phyloP scores from a whole-genome alignment of 192 early-diverging fungal species.

The Mortierella hygrophila region DNA sequence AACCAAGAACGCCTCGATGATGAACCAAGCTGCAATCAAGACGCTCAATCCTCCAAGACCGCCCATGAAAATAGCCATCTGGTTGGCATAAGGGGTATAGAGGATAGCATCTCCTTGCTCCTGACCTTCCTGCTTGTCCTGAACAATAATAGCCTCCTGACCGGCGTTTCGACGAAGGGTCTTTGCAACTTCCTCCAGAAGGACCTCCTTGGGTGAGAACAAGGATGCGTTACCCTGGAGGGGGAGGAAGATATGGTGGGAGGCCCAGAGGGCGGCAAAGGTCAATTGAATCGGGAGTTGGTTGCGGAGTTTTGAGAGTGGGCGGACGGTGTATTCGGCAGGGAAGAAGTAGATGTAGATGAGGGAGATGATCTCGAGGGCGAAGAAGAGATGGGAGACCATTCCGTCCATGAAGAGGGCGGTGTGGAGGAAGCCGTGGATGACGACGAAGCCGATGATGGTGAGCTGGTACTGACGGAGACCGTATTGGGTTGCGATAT shows the following conservation, averaged over 20 bases:
- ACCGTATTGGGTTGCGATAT: background rate
- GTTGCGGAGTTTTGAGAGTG: background rate
- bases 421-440: constrained; percentile 27
- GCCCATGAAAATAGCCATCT: constrained; percentile 17
- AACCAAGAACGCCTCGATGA: constrained; percentile 18
- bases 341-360: constrained; percentile 16
- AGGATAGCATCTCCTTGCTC: background rate
- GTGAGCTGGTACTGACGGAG: constrained; percentile 31
- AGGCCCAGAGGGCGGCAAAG: constrained; percentile 19
- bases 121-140: constrained; percentile 5
- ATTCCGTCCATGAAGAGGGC: constrained; percentile 29
- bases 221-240: background rate
- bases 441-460: background rate
- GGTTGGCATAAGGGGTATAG: constrained; percentile 6
- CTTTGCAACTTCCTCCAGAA: constrained; percentile 9
- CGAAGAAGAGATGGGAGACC: constrained; percentile 22
- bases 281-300: background rate
- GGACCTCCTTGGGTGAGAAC: background rate
- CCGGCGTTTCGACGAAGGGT: constrained; percentile 19
- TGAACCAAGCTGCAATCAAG: background rate
- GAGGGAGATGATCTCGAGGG: constrained; percentile 1
- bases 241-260: constrained; percentile 12
- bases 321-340: constrained; percentile 8
- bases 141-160: constrained; percentile 4
- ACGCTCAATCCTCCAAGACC: background rate